Base-by-base conservation (phyloP, 2,329 filamentous ascomycete species). In the Onygenales sp. region DNA sequence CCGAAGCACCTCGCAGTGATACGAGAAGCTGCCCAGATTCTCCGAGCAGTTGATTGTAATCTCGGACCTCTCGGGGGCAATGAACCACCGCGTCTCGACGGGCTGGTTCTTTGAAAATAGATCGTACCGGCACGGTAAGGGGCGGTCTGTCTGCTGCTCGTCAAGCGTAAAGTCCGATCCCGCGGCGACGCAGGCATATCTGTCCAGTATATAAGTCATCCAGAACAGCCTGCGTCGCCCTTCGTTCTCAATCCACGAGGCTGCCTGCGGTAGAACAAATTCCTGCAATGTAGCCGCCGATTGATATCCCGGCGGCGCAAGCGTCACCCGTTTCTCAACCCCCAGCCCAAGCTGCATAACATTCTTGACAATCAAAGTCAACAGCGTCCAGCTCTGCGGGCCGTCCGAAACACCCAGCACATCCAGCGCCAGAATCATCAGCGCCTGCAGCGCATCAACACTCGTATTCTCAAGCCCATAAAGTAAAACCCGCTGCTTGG, bases 231-330 rank as follows among this genome's bases (percentile, higher is more conserved):
- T 65, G 3, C 72, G 59, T 2, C 73, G 62, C 5, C 73, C 70
- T 56, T 75, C 72, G 32, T 75, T 73, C 50, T 75, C 72, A 32
- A 75, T 73, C 71, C 72, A 75, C 1, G 72, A 73, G 11, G 69
- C 66, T 1, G 72, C 72, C 5, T 64, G 66, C 2, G 66, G 64
- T 6, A 66, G 63, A 1, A 63, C 63, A 1, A 73, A 65, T 50
- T 68, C 61, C 4, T 67, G 65, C 4, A 71, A 60, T 0, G 71
- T 69, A 0, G 66, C 71, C 0, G 69, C 68, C 11, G 61, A 55
- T 2, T 68, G 67, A 47, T 9, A 63, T 56, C 13, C 69, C 65
- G 11, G 68, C 53, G 7, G 62, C 64, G 64, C 63, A 2, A 75
- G 59, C 43, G 68, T 71, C 1, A 72, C 66, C 14, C 68, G 69